A percentile compares a stretch with the other conserved stretches of the same genome.
Evolutionary conservation across 192 early-diverging fungal species (phyloP).

Genomic region (Glomus cerebriforme): DNA sequence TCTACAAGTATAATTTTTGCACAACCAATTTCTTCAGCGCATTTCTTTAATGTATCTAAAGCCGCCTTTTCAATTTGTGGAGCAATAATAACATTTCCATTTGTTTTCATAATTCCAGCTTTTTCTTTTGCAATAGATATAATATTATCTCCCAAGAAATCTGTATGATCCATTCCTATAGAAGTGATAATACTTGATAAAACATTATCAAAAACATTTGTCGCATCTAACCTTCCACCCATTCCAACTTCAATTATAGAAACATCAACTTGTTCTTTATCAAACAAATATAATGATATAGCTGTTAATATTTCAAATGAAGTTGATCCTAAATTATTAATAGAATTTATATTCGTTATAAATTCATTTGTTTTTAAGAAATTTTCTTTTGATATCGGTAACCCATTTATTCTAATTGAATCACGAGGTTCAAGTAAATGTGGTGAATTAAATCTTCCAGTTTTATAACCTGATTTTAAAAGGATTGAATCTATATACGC

Average conservation of each 20-base stretch:
- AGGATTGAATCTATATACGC: slow-evolving; percentile 81
- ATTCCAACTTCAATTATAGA: slow-evolving; percentile 82
- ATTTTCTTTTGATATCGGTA: slow-evolving; percentile 68
- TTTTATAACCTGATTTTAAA: slow-evolving; percentile 46
- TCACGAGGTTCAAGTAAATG: slow-evolving; percentile 91
- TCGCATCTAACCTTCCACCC: slow-evolving; percentile 82
- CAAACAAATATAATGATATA: slow-evolving; percentile 62
- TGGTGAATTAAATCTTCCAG: slow-evolving; percentile 90
- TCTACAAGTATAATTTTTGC: slow-evolving; percentile 30
- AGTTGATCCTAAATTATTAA: slow-evolving; percentile 48
- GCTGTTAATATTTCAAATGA: slow-evolving; percentile 73
- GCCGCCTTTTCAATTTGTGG: slow-evolving; percentile 56
- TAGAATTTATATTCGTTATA: slow-evolving; percentile 53
- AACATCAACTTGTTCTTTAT: slow-evolving; percentile 60
- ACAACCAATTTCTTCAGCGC: slow-evolving; percentile 33
- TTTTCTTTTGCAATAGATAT: slow-evolving; percentile 80
- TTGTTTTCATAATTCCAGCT: slow-evolving; percentile 75
- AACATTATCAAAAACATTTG: slow-evolving; percentile 71
- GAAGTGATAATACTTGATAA: slow-evolving; percentile 74
- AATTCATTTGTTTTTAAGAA: slow-evolving; percentile 75
- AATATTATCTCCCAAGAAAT: slow-evolving; percentile 70
- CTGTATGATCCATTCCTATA: slow-evolving; percentile 79
- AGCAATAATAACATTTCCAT: slow-evolving; percentile 48
- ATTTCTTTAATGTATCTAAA: slow-evolving; percentile 37
- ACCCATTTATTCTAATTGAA: slow-evolving; percentile 88